These are phyloP conservation scores for Cyamopsis tetragonoloba DNA, from an alignment of 306 rosid species.

Conservation along the genomic window DNA sequence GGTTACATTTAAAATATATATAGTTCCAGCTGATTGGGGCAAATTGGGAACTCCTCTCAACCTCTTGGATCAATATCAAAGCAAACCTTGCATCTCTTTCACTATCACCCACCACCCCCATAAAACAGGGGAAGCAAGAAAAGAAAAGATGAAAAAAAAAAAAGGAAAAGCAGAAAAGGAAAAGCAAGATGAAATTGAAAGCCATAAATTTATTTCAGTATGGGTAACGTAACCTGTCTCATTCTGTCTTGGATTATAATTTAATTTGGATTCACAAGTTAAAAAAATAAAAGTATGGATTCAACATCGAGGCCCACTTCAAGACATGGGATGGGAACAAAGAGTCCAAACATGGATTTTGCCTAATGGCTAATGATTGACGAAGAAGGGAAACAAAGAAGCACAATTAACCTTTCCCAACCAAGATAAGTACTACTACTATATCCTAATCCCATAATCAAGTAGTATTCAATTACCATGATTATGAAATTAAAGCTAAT, in stretches of 20 bases:
- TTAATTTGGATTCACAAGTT: not conserved
- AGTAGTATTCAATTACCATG: not conserved
- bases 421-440: too few species aligned
- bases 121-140: not conserved
- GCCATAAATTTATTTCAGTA: constrained; percentile 20
- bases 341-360: constrained; percentile 34
- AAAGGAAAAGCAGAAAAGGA: not conserved
- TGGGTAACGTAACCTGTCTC: constrained; percentile 15
- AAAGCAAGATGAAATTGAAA: constrained; percentile 13
- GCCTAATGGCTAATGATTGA: constrained; percentile 35
- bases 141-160: not conserved
- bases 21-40: not conserved
- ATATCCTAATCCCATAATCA: not conserved
- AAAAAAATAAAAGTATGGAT: constrained; percentile 4
- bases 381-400: constrained; percentile 22
- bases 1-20: not conserved
- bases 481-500: not conserved
- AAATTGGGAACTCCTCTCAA: not conserved
- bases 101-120: constrained; percentile 9
- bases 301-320: constrained; percentile 27
- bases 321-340: constrained; percentile 15
- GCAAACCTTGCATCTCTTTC: constrained; percentile 15
- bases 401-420: constrained; percentile 9
- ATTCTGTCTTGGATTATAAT: constrained; percentile 6
- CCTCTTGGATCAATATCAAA: constrained; percentile 1